phyloP scores from a whole-genome alignment of 2,329 filamentous ascomycete genomes.

The Aureobasidium sp. region DNA sequence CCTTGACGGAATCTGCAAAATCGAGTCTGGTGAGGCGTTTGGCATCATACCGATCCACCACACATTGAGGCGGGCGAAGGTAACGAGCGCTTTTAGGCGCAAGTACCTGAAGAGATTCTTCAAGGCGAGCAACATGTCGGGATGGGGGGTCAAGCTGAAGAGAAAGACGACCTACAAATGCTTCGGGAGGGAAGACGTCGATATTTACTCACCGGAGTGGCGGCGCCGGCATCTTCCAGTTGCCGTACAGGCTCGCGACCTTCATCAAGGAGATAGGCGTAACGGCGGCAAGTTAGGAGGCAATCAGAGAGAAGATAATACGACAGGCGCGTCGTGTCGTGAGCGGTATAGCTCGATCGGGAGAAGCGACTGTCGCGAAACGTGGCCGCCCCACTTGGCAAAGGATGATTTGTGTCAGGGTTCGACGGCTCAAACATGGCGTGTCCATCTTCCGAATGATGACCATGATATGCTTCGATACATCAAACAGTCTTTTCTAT shows the following conservation, averaged over 20 bases:
- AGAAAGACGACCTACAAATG: neutral
- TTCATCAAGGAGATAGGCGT: neutral
- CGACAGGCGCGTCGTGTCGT: neutral
- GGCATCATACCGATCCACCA: neutral
- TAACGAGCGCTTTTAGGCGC: constrained; percentile 19
- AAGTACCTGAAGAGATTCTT: constrained; percentile 9
- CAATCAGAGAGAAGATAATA: neutral
- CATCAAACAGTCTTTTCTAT: neutral
- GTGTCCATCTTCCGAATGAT: neutral
- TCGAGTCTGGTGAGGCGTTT: neutral
- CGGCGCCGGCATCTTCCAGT: neutral
- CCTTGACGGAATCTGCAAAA: constrained; percentile 20
- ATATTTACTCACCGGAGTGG: neutral
- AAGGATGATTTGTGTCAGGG: neutral
- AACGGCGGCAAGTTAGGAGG: neutral
- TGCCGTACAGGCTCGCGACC: neutral
- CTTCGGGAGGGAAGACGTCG: neutral
- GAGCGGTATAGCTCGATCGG: neutral
- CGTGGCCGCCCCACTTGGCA: neutral
- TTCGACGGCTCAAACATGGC: neutral
- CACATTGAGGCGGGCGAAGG: constrained; percentile 14
- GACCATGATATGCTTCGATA: neutral
- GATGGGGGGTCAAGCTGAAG: neutral
- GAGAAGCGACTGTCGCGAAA: constrained; percentile 1
- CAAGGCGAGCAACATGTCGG: neutral